Evolutionary conservation across 108 stramenopile genomes (phyloP).

Genomic region (Stephanodiscus triporus): DNA sequence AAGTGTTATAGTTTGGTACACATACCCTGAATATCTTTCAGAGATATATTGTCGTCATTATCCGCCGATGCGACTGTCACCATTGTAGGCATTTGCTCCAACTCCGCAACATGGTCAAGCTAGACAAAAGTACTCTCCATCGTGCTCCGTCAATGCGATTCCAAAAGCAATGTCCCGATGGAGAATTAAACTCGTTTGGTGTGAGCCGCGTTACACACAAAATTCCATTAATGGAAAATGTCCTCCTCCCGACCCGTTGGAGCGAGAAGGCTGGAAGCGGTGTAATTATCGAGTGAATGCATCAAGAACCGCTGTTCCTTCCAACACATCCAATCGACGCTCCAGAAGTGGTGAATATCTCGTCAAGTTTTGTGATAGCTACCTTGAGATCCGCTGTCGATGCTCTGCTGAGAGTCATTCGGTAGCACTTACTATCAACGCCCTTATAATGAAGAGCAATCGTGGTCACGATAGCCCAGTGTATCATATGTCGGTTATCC

Average conservation of each 20-base stretch:
- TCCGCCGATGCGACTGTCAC: neutral
- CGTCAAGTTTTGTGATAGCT: neutral
- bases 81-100: neutral
- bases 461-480: neutral
- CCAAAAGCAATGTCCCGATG: neutral
- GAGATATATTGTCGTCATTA: neutral
- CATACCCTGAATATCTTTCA: neutral
- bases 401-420: neutral
- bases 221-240: constrained; percentile 5
- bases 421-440: neutral
- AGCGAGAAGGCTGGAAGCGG: neutral
- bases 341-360: neutral
- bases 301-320: neutral
- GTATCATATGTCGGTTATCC: neutral
- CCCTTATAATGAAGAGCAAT: neutral
- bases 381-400: neutral
- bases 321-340: neutral
- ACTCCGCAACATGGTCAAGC: neutral
- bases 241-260: neutral
- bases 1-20: neutral
- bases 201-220: neutral
- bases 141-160: neutral
- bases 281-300: neutral
- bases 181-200: neutral
- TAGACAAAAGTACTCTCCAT: neutral